These are phyloP conservation scores for Terfezia boudieri DNA, from an alignment of 495 filamentous ascomycete species.

Conservation along the genomic window DNA sequence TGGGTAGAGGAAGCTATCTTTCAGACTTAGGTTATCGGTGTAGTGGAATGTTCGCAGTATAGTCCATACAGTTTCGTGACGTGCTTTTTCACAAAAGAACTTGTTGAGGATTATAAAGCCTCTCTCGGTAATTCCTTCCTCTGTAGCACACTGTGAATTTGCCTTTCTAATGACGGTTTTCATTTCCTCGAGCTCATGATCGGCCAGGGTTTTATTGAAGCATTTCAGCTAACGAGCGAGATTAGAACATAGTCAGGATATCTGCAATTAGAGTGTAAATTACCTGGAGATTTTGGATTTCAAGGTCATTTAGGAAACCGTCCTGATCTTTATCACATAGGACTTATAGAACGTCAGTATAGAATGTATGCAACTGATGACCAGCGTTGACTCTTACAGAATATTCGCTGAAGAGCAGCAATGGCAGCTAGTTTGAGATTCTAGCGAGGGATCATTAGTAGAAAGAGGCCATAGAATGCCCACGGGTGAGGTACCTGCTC, in stretches of 20 bases:
- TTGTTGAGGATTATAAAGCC: slow-evolving; percentile 84
- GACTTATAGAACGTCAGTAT: slow-evolving; percentile 6
- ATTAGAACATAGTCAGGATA: not conserved
- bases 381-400: slow-evolving; percentile 31
- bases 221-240: slow-evolving; percentile 29
- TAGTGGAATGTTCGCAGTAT: slow-evolving; percentile 93
- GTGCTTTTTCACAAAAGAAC: slow-evolving; percentile 85
- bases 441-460: slow-evolving; percentile 13
- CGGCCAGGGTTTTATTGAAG: slow-evolving; percentile 61
- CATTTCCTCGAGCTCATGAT: slow-evolving; percentile 66
- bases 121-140: slow-evolving; percentile 51
- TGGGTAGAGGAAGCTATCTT: slow-evolving; percentile 77
- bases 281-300: slow-evolving; percentile 73
- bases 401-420: slow-evolving; percentile 65
- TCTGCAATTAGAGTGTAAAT: not conserved
- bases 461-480: not conserved
- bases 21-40: slow-evolving; percentile 74
- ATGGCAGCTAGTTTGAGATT: slow-evolving; percentile 72
- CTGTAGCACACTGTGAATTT: slow-evolving; percentile 36
- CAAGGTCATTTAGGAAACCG: slow-evolving; percentile 73
- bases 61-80: slow-evolving; percentile 97
- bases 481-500: slow-evolving; percentile 26
- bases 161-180: slow-evolving; percentile 57
- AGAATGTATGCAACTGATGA: not conserved
- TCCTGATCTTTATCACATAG: slow-evolving; percentile 92